A percentile compares a stretch with the other conserved stretches of the same genome.
Evolutionary conservation across 257 asterid species (phyloP).

Genomic region (Solanum gandarillasii): DNA sequence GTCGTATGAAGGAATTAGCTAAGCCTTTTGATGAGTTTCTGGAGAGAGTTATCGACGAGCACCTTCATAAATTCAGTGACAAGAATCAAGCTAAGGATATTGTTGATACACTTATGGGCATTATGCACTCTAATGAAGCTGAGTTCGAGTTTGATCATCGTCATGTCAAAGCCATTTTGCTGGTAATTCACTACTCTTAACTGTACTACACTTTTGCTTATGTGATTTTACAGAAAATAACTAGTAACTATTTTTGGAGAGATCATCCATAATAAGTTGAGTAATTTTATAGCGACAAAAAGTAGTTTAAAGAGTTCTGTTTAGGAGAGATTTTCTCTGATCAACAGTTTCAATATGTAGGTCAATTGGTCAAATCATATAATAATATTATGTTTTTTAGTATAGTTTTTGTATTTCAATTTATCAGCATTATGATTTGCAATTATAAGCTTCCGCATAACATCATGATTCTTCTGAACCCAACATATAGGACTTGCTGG

Average conservation of each 20-base stretch:
- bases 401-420: too few species aligned
- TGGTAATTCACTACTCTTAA: not conserved
- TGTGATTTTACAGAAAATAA: not conserved
- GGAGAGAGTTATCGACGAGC: conserved; percentile 1
- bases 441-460: not conserved
- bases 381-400: not conserved
- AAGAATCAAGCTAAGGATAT: not conserved
- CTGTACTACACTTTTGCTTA: not conserved
- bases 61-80: not conserved
- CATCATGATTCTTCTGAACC: too few species aligned
- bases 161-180: not conserved
- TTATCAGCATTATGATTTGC: not conserved
- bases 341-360: not conserved
- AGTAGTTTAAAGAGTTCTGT: too few species aligned
- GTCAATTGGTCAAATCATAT: too few species aligned
- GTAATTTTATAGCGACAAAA: too few species aligned
- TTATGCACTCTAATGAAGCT: not conserved
- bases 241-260: not conserved
- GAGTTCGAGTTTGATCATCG: not conserved
- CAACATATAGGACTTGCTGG: not conserved
- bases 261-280: not conserved
- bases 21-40: conserved; percentile 7
- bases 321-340: too few species aligned
- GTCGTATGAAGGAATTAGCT: not conserved
- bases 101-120: not conserved